Base-by-base conservation (phyloP, 305 asterid species). In the Ilex paraguariensis region DNA sequence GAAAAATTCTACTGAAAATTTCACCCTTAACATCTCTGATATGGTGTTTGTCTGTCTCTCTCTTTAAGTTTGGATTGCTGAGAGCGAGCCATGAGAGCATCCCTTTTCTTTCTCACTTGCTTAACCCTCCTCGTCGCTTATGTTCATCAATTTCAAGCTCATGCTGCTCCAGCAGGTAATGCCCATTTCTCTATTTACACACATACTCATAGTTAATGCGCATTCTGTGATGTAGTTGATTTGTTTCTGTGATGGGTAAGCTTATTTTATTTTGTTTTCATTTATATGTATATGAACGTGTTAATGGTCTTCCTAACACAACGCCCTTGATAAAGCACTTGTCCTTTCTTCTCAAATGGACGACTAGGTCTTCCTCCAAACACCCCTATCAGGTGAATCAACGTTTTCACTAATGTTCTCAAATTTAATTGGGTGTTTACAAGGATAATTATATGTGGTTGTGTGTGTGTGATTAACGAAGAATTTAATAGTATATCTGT, bases 271-370 rank as follows among this genome's bases (percentile, higher is more conserved):
- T 13, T 13, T 13, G 4, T 46, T 46, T 7, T 11, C 10, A 10
- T 46, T 7, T 46, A 46, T 46, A 46, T 10, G 13, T 10, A 7
- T 5, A 46, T 46, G 4, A 52, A 3, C 28, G 10, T 52, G 10
- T 7, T 52, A 13, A 52, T 52, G 56, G 10, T 52, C 28, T 21
- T 21, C 2, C 28, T 52, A 6, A 7, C 4, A 12, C 85, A 90
- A 96, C 88, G 73, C 97, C 96, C 44, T 73, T 93, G 81, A 81
- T 87, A 65, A 90, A 87, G 81, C 97, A 86, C 61, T 65, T 93
- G 52, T 75, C 91, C 15, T 84, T 95, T 72, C 70, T 93, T 54
- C 85, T 93, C 71, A 90, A 90, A 79, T 93, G 95, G 99, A 84
- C 28, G 28, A 2, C 83, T 31, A 84, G 84, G 84, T 66, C 97